Base-by-base conservation (phyloP, 768 basidiomycete genomes). In the Russula olivacea region DNA sequence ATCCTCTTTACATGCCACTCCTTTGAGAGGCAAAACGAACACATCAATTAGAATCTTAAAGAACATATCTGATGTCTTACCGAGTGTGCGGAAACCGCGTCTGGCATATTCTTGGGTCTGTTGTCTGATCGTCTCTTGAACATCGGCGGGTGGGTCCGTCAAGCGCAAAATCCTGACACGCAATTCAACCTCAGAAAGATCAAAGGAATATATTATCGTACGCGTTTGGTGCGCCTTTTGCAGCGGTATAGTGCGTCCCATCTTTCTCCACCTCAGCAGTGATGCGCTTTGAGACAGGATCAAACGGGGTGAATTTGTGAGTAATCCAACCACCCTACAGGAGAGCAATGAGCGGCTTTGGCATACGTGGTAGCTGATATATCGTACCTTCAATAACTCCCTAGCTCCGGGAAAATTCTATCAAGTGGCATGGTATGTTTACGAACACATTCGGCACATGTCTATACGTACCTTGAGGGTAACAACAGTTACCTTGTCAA, bases 241-340 rank as follows among this genome's bases (percentile, higher is more conserved):
- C 77, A 57, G 73, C 75, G 5, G 71, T 76, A 64, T 73, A 80
- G 41, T 69, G 67, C 69, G 74, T 76, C 25, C 79, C 80, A 58
- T 80, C 75, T 43, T 72, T 72, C 61, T 77, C 76, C 28, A 81
- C 76, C 65, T 79, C 77, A 21, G 79, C 77, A 28, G 78, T 78
- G 68, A 81, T 81, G 38, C 80, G 77, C 70, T 81, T 80, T 54
- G 78, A 79, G 47, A 81, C 80, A 11, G 80, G 80, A 64, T 81
- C 78, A 67, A 80, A 80, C 8, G 80, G 80, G 7, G 72, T 71
- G 69, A 81, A 81, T 61, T 77, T 78, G 68, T 72, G 59, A 25
- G 79, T 81, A 55, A 70, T 72, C 79, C 79, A 81, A 23, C 79
- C 79, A 17, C 66, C 61, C 58, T 72, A 69, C 65, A 74, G 15